Conservation (phyloP, 257 asterid genomes). For the Eustoma russellianum region DNA sequence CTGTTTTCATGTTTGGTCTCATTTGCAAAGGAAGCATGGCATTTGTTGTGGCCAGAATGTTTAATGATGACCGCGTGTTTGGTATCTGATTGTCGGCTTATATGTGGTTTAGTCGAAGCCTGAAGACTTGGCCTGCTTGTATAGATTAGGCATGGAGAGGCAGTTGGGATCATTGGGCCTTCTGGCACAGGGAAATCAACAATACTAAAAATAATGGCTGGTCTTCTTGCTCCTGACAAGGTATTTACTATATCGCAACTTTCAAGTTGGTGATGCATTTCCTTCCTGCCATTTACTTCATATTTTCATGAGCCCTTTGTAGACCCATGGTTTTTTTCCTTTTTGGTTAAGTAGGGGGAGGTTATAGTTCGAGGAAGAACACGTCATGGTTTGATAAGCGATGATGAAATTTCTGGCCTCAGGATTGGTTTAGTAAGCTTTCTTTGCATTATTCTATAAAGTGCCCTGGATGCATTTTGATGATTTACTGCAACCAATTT, state of each 20-base stretch:
- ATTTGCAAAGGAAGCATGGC: too few relatives aligned
- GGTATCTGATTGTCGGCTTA: neutral
- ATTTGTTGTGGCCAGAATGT: too few relatives aligned
- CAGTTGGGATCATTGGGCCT: slow-evolving; percentile 99
- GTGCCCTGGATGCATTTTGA: neutral
- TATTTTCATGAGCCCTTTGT: neutral
- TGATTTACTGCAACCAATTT: neutral
- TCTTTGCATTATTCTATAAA: neutral
- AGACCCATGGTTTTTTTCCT: slow-evolving; percentile 12
- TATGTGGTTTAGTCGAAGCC: neutral
- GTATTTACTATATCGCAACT: slow-evolving; percentile 20
- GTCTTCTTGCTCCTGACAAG: slow-evolving; percentile 98
- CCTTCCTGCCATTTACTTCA: neutral
- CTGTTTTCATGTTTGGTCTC: too few relatives aligned
- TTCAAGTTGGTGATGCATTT: slow-evolving; percentile 6
- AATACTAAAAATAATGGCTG: slow-evolving; percentile 92
- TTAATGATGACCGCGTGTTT: too few relatives aligned
- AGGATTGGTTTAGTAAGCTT: slow-evolving; percentile 90
- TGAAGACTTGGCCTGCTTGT: slow-evolving; percentile 13
- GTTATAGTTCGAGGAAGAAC: slow-evolving; percentile 78
- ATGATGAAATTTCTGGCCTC: slow-evolving; percentile 93
- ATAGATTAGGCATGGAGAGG: slow-evolving; percentile 98
- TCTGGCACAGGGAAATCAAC: slow-evolving; percentile 99
- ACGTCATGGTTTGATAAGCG: slow-evolving; percentile 87
- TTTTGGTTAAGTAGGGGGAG: slow-evolving; percentile 61